These are phyloP conservation scores for Oryza meridionalis DNA, from an alignment of 176 grass and related monocot genomes.

Conservation along the genomic window DNA sequence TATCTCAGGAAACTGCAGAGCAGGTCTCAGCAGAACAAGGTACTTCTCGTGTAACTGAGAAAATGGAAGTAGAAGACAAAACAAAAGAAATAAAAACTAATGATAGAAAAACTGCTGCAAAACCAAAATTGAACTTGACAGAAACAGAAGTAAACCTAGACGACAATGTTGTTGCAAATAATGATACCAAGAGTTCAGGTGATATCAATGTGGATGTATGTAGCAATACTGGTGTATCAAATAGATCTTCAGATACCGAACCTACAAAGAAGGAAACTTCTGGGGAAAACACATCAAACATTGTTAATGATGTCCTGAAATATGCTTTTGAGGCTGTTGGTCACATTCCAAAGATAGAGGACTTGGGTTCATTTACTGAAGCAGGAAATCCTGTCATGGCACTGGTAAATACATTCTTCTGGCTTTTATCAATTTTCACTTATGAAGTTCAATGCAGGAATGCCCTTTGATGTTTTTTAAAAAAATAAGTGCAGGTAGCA, in stretches of 20 bases:
- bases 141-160: conserved; percentile 34
- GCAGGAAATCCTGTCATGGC: conserved; percentile 82
- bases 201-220: conserved; percentile 3
- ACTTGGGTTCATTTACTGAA: conserved; percentile 73
- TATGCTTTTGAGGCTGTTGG: conserved; percentile 70
- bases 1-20: conserved; percentile 17
- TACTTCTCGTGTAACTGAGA: conserved; percentile 34
- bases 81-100: conserved; percentile 40
- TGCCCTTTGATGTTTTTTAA: neutral
- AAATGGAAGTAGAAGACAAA: conserved; percentile 51
- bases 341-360: conserved; percentile 50
- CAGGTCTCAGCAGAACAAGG: conserved; percentile 38
- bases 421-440: neutral
- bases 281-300: conserved; percentile 36
- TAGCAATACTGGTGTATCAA: conserved; percentile 18
- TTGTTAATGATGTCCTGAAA: conserved; percentile 63
- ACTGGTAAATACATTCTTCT: conserved; percentile 46
- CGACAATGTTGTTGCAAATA: conserved; percentile 36
- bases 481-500: conserved; percentile 57
- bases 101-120: conserved; percentile 28
- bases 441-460: neutral
- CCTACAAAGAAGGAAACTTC: conserved; percentile 11
- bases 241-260: conserved; percentile 34
- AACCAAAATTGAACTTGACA: neutral
- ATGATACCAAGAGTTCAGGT: conserved; percentile 7